Evolutionary conservation across 2,329 filamentous ascomycete genomes (phyloP).

Genomic region (Penicillium janthinellum): DNA sequence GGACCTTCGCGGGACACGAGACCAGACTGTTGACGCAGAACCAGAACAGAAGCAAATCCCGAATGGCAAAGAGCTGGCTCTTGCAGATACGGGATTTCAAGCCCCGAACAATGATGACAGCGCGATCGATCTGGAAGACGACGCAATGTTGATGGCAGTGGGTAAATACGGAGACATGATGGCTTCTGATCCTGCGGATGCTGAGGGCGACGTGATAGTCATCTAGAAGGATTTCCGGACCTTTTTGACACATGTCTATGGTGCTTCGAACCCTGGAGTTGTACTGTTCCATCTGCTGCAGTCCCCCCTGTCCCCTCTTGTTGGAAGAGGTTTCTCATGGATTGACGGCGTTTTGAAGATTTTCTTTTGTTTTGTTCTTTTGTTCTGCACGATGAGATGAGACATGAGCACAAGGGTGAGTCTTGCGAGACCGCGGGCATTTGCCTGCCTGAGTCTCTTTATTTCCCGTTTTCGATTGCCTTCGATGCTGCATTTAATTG

Average conservation of each 20-base stretch:
- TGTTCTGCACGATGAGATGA: conserved; percentile 29
- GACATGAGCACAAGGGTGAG: conserved; percentile 28
- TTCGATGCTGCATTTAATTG: conserved; percentile 30
- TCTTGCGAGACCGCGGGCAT: conserved; percentile 12
- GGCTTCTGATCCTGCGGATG: conserved; percentile 48
- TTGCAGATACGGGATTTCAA: conserved; percentile 44
- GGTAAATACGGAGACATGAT: conserved; percentile 51
- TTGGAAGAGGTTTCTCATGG: conserved; percentile 25
- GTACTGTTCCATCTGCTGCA: conserved; percentile 28
- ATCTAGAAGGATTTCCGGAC: conserved; percentile 34
- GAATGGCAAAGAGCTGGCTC: conserved; percentile 47
- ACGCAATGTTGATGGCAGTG: conserved; percentile 45
- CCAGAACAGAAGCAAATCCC: conserved; percentile 25
- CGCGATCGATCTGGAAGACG: conserved; percentile 66
- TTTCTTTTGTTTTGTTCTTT: conserved; percentile 8
- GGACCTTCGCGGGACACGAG: conserved; percentile 19
- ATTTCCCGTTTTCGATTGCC: conserved; percentile 14
- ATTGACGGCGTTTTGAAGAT: conserved; percentile 17
- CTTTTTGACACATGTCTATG: conserved; percentile 26
- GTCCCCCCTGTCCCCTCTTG: conserved; percentile 21
- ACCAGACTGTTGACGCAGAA: conserved; percentile 20
- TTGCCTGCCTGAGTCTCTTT: conserved; percentile 2
- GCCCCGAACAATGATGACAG: conserved; percentile 64
- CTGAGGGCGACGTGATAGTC: conserved; percentile 50
- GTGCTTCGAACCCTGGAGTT: conserved; percentile 35